These are phyloP conservation scores for Boechera stricta DNA, from an alignment of 345 rosid species.

Conservation along the genomic window DNA sequence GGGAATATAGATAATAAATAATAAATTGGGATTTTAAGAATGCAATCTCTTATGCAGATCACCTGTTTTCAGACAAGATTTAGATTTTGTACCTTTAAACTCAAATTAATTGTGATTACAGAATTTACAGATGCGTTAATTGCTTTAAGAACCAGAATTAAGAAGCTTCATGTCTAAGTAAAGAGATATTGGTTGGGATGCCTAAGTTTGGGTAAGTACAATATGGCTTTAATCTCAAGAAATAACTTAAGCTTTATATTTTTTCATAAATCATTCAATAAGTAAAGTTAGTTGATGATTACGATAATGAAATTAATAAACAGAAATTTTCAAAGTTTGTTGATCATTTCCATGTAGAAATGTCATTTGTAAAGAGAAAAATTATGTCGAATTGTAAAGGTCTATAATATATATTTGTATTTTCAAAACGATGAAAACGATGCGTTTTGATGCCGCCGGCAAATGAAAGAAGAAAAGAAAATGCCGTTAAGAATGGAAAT, in stretches of 20 bases:
- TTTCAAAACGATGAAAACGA: neutral
- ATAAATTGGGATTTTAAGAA: conserved; percentile 3
- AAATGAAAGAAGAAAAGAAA: neutral
- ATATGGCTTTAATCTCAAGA: conserved; percentile 21
- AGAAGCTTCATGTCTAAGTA: conserved; percentile 37
- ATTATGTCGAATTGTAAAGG: neutral
- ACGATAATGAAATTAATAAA: neutral
- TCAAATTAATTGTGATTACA: neutral
- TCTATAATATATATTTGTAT: too few species aligned
- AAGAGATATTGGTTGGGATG: conserved; percentile 29
- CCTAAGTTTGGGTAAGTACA: neutral
- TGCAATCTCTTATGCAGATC: conserved; percentile 7
- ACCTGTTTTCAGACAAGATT: neutral
- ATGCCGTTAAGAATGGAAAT: neutral
- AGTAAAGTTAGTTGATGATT: conserved; percentile 36
- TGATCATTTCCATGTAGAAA: too few species aligned
- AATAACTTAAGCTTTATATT: conserved; percentile 21
- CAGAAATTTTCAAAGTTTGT: neutral
- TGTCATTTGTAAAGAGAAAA: neutral
- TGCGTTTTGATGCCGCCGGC: conserved; percentile 29
- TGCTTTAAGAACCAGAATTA: neutral
- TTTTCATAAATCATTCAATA: conserved; percentile 4
- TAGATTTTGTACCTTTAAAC: neutral
- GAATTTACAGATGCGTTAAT: neutral
- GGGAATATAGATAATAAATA: neutral